Conservation (phyloP, 1,139 yeast species). For the Pichia sp. region DNA sequence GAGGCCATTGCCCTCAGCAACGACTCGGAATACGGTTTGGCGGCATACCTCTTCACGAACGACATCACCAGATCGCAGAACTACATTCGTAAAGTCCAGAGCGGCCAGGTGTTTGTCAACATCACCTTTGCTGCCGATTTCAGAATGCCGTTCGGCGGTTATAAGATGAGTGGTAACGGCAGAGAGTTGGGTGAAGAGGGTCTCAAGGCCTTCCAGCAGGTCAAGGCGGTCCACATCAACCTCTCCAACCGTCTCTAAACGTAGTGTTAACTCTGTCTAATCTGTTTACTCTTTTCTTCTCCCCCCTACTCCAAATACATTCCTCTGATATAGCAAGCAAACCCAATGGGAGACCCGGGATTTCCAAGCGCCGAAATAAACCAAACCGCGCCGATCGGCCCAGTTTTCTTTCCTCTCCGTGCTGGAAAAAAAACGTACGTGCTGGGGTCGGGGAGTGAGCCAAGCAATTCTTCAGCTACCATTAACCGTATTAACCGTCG, state of each 20-base stretch:
- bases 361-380: neutral
- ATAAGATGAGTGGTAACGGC: conserved; percentile 54
- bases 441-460: neutral
- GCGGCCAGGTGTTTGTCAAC: conserved; percentile 60
- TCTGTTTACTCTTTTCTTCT: neutral
- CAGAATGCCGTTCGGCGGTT: conserved; percentile 55
- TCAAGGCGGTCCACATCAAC: conserved; percentile 54
- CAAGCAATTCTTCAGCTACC: neutral
- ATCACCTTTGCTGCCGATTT: conserved; percentile 53
- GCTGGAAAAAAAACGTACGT: neutral
- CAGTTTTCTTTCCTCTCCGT: neutral
- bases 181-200: conserved; percentile 62
- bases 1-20: conserved; percentile 50
- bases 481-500: too few relatives aligned
- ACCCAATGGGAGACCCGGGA: neutral
- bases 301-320: neutral
- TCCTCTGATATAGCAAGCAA: neutral
- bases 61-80: conserved; percentile 41
- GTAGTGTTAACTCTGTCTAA: neutral
- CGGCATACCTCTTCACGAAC: conserved; percentile 53
- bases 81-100: conserved; percentile 29
- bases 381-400: neutral
- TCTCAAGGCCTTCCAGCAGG: conserved; percentile 50
- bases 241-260: conserved; percentile 7
- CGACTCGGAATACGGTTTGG: conserved; percentile 52